Evolutionary conservation across 1,139 yeast genomes (phyloP), one percentile per base, ranked within the genome.

Genomic region (Geotrichum siamense): DNA sequence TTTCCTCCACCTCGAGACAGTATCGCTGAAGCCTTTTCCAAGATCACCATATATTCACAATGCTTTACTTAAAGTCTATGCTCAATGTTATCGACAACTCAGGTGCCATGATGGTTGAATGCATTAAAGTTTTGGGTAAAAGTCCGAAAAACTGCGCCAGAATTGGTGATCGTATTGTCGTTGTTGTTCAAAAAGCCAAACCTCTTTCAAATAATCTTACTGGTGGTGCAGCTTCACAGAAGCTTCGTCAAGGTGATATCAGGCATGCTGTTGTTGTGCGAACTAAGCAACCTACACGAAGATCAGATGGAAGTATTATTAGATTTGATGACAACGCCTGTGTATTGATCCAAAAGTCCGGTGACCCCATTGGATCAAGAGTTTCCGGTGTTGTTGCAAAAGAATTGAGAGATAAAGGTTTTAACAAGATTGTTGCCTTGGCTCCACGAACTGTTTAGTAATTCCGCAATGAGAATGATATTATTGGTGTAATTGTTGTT

Each of bases 301-400:
- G 99, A 61, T 74, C 80, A 2, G 97, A 93, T 60, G 99, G 99
- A 2, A 75, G 94, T 5, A 78, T 79, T 20, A 74, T 91, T 32
- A 72, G 86, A 55, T 91, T 91, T 61, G 96, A 91, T 61, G 99
- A 91, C 65, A 91, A 91, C 63, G 98, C 98, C 1, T 89, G 97
- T 69, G 97, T 93, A 29, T 74, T 91, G 60, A 77, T 91, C 51
- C 89, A 91, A 68, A 87, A 87, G 66, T 81, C 80, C 53, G 86
- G 87, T 22, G 98, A 93, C 60, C 96, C 97, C 6, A 73, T 91
- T 45, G 99, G 98, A 10, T 83, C 96, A 29, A 82, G 98, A 74
- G 86, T 91, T 29, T 76, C 85, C 45, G 81, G 91, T 32, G 94
- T 85, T 43, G 96, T 91, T 26, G 95, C 96, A 33, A 83, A 85